Conservation (phyloP, 306 rosid species). For the Sicyos edulis region DNA sequence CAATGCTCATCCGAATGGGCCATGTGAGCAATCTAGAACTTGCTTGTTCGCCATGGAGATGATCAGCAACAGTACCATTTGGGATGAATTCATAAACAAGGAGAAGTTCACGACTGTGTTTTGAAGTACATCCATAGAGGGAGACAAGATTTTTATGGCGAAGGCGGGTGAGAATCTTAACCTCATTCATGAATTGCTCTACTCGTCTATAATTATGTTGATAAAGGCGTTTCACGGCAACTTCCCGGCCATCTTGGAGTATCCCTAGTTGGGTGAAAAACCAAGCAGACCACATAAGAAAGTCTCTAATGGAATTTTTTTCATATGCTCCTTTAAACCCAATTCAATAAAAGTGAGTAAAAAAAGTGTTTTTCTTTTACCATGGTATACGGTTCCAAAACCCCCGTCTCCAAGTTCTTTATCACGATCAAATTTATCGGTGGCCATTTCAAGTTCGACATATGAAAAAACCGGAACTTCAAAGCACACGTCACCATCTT, state of each 20-base stretch:
- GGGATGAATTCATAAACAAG: conserved; percentile 68
- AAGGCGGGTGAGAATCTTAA: conserved; percentile 46
- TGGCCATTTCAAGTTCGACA: conserved; percentile 50
- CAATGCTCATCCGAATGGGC: conserved; percentile 57
- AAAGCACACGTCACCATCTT: conserved; percentile 30
- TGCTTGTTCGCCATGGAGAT: conserved; percentile 54
- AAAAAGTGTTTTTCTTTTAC: conserved; percentile 26
- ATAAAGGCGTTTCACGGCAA: conserved; percentile 60
- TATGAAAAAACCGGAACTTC: conserved; percentile 45
- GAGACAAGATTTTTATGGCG: conserved; percentile 59
- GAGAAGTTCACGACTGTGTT: conserved; percentile 48
- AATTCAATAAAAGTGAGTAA: not conserved
- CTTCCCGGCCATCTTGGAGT: conserved; percentile 76
- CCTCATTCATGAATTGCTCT: conserved; percentile 58
- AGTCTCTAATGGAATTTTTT: not conserved
- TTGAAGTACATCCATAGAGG: conserved; percentile 71
- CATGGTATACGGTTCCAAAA: conserved; percentile 54
- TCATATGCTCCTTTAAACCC: not conserved
- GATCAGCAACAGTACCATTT: conserved; percentile 69
- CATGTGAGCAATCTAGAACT: conserved; percentile 37
- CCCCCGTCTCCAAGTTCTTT: conserved; percentile 64
- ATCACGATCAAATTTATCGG: conserved; percentile 38
- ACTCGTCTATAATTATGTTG: conserved; percentile 47
- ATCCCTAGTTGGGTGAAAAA: conserved; percentile 39
- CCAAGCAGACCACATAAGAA: not conserved